These are phyloP conservation scores for Rhodotorula kratochvilovae DNA, from an alignment of 768 basidiomycete species.

Conservation along the genomic window DNA sequence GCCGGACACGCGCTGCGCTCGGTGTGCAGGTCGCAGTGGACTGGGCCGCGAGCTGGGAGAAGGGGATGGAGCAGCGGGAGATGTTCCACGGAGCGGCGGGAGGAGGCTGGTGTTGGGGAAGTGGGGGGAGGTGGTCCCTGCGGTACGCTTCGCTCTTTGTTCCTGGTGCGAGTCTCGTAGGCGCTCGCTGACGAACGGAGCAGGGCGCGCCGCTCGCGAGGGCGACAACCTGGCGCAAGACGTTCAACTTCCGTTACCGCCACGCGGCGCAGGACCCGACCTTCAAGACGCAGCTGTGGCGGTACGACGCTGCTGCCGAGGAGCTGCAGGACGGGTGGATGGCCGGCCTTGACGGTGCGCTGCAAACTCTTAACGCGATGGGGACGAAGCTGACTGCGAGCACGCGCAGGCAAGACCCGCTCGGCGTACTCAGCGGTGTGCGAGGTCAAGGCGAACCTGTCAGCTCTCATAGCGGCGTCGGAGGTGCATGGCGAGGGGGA, in stretches of 20 bases:
- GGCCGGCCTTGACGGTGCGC: not conserved
- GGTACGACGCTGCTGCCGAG: not conserved
- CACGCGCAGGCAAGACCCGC: not conserved
- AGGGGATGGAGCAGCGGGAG: not conserved
- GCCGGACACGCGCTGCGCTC: not conserved
- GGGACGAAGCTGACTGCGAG: not conserved
- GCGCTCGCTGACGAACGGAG: not conserved
- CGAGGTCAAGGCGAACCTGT: constrained; percentile 4
- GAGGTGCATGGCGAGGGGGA: not conserved
- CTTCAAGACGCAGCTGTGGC: not conserved
- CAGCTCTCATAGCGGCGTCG: not conserved
- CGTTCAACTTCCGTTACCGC: constrained; percentile 19
- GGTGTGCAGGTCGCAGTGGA: constrained; percentile 23
- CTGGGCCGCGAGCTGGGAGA: not conserved
- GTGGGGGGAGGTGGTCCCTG: constrained; percentile 7
- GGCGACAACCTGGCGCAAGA: not conserved
- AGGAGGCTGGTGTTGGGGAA: constrained; percentile 9
- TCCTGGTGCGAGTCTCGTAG: too few species aligned
- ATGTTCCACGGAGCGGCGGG: constrained; percentile 7
- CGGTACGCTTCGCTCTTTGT: constrained; percentile 7
- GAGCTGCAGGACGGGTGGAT: constrained; percentile 10
- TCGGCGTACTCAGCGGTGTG: not conserved
- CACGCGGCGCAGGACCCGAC: not conserved
- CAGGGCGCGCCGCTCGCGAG: constrained; percentile 3
- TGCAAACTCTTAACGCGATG: not conserved